These are phyloP conservation scores for Epichloe coenophiala DNA, from an alignment of 2,329 filamentous ascomycete genomes.

Conservation along the genomic window DNA sequence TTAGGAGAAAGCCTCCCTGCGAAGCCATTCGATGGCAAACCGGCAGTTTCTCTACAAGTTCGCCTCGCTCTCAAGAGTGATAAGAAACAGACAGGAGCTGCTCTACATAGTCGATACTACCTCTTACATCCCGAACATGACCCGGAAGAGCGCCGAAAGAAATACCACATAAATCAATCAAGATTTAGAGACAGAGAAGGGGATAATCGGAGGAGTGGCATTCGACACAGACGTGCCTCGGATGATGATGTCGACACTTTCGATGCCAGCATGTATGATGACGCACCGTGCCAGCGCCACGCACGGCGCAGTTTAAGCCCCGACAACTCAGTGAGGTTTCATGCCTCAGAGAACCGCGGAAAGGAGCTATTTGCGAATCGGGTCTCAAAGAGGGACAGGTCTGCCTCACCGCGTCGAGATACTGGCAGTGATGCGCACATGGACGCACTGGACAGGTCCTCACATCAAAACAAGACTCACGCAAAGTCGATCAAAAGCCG, in stretches of 20 bases:
- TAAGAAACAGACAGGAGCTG: slow-evolving; percentile 66
- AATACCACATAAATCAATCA: slow-evolving; percentile 41
- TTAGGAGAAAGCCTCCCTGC: slow-evolving; percentile 53
- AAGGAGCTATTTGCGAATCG: slow-evolving; percentile 51
- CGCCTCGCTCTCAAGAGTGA: slow-evolving; percentile 64
- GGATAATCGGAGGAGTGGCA: slow-evolving; percentile 16
- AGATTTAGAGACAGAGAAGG: slow-evolving; percentile 48
- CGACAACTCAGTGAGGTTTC: slow-evolving; percentile 16
- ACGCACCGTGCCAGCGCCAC: slow-evolving; percentile 31
- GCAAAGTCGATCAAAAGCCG: slow-evolving; percentile 22
- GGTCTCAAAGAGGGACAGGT: slow-evolving; percentile 28
- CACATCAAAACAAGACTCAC: slow-evolving; percentile 20
- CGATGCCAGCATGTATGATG: slow-evolving; percentile 73
- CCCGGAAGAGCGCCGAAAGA: slow-evolving; percentile 56
- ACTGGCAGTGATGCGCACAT: slow-evolving; percentile 28
- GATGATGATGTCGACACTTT: slow-evolving; percentile 44
- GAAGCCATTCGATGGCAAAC: slow-evolving; percentile 53
- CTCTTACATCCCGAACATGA: slow-evolving; percentile 83
- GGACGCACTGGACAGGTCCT: slow-evolving; percentile 19
- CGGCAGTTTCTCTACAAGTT: slow-evolving; percentile 56
- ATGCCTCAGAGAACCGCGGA: slow-evolving; percentile 27
- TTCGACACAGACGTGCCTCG: slow-evolving; percentile 25
- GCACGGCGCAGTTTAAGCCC: slow-evolving; percentile 13
- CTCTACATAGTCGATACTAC: slow-evolving; percentile 79
- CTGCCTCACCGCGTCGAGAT: slow-evolving; percentile 36